Base-by-base conservation (phyloP, 2,329 filamentous ascomycete genomes). In the Aureobasidium lini region DNA sequence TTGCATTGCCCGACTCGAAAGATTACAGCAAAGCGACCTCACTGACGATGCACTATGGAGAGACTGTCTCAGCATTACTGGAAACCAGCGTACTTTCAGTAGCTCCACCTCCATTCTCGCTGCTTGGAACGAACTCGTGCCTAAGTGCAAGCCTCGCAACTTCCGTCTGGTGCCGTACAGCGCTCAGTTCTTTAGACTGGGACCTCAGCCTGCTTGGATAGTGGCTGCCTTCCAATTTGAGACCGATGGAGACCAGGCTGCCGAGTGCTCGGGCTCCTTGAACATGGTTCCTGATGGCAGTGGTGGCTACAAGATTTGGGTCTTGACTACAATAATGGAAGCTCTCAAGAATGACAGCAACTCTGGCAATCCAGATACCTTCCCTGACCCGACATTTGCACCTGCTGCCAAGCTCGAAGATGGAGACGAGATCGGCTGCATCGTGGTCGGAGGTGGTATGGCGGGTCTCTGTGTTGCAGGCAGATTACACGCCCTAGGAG, bases 51-150 rank as follows among this genome's bases (percentile, higher is more conserved):
- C 62, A 2, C 61, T 67, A 4, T 85, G 81, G 81, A 74, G 82
- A 39, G 83, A 86, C 65, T 79, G 84, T 57, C 75, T 85, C 3
- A 77, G 73, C 6, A 66, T 85, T 9, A 78, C 79, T 0, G 84
- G 81, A 77, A 76, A 81, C 36, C 74, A 83, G 28, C 79, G 75
- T 37, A 85, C 83, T 0, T 65, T 81, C n/a, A 77, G 79, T 62
- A 76, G 77, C 11, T 66, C 69, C 48, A 63, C 75, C 52, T 73
- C 72, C 32, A 77, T 82, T 46, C 42, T 66, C 54, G 52, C 66
- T 70, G 69, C 63, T 64, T 77, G 64, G 61, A 70, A 73, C 29
- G 64, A 71, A 31, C 59, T 73, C 11, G 65, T 62, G 4, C 66
- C 64, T 11, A 56, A 68, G 6, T 66, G 70, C 34, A 64, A 76